These are phyloP conservation scores for Ophiostoma ips DNA, from an alignment of 2,329 filamentous ascomycete genomes.

Conservation along the genomic window DNA sequence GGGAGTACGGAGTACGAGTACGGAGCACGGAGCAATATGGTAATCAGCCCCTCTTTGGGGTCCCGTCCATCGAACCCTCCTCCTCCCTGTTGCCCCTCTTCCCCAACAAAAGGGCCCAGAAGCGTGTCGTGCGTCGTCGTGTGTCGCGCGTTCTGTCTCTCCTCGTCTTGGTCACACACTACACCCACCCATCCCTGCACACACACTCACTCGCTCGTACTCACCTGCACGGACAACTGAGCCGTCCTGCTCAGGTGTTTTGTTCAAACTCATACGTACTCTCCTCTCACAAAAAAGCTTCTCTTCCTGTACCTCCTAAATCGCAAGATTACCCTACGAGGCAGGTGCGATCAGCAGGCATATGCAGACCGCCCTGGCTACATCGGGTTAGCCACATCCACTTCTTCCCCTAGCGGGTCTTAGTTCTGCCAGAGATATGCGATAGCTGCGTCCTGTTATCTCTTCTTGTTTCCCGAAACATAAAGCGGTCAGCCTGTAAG, in stretches of 20 bases:
- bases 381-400: neutral
- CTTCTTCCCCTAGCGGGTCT: neutral
- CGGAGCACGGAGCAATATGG: too few species aligned
- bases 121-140: too few species aligned
- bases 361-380: neutral
- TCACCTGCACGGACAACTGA: too few species aligned
- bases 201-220: too few species aligned
- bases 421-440: neutral
- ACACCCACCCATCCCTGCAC: too few species aligned
- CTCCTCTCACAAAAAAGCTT: too few species aligned
- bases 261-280: too few species aligned
- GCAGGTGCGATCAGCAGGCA: neutral
- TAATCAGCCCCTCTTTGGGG: conserved; percentile 1
- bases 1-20: too few species aligned
- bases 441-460: neutral
- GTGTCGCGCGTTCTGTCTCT: too few species aligned
- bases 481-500: neutral
- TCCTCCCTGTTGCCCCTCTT: neutral
- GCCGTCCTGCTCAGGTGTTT: too few species aligned
- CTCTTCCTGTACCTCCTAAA: too few species aligned
- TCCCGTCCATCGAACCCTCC: neutral
- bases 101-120: neutral
- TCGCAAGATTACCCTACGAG: neutral
- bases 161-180: too few species aligned
- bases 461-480: neutral